Conservation (phyloP, 2,329 filamentous ascomycete genomes). For the Fulvia fulva region DNA sequence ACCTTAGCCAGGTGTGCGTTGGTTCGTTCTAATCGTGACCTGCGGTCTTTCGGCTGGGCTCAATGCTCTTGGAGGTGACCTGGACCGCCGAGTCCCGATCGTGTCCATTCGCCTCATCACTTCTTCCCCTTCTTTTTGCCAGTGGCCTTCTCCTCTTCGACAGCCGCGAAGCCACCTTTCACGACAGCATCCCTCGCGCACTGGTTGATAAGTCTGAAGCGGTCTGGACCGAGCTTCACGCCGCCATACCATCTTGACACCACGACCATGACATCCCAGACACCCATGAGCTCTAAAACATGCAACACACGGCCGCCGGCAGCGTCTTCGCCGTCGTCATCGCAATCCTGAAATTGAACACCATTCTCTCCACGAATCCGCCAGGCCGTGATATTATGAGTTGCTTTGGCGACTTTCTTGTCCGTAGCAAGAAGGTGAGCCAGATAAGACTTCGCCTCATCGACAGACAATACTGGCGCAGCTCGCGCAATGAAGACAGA, state of each 20-base stretch:
- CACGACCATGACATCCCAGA: slow-evolving; percentile 89
- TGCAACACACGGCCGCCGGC: slow-evolving; percentile 82
- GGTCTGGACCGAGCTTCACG: slow-evolving; percentile 77
- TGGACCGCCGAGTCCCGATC: too few relatives aligned
- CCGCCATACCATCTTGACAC: slow-evolving; percentile 96
- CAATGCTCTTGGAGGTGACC: too few relatives aligned
- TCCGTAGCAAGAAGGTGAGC: slow-evolving; percentile 75
- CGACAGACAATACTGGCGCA: slow-evolving; percentile 63
- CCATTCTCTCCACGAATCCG: slow-evolving; percentile 62
- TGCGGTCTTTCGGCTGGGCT: too few relatives aligned
- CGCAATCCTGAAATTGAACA: slow-evolving; percentile 74
- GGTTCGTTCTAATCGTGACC: too few relatives aligned
- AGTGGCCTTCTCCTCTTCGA: slow-evolving; percentile 41
- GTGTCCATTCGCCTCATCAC: slow-evolving; percentile 1
- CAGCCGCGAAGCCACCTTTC: slow-evolving; percentile 63
- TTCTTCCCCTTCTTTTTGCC: slow-evolving; percentile 26
- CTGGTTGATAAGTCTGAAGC: slow-evolving; percentile 86
- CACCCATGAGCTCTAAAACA: slow-evolving; percentile 89
- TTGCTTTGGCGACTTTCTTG: slow-evolving; percentile 77
- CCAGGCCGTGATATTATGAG: slow-evolving; percentile 96
- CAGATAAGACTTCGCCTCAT: slow-evolving; percentile 67
- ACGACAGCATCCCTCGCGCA: slow-evolving; percentile 81
- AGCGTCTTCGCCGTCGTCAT: slow-evolving; percentile 93
- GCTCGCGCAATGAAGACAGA: slow-evolving; percentile 82
- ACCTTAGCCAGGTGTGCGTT: not conserved